Evolutionary conservation across 2,329 filamentous ascomycete species (phyloP), one percentile per base, ranked within the genome.

Genomic region (Pseudomassariella vexata): DNA sequence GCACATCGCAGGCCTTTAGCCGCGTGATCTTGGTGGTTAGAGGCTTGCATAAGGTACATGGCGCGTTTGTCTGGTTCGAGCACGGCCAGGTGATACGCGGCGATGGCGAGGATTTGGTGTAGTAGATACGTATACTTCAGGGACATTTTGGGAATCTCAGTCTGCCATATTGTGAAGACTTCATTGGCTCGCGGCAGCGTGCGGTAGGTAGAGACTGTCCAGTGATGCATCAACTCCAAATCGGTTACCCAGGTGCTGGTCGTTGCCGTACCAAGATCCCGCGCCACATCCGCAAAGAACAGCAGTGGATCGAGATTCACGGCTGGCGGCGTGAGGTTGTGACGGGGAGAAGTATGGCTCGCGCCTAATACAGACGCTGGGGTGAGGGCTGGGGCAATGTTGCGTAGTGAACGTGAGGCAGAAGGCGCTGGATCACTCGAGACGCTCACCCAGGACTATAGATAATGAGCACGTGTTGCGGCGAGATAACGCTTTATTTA

Each of bases 21-120:
- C 7, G 55, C 52, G 11, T 50, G 42, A 28, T 44, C 54, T 24
- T 58, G 56, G 15, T 59, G 56, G 7, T 55, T 50, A 2, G 54
- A 53, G 2, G 53, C 56, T 12, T 45, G 46, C 0, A 55, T 39
- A 1, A 43, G 38, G 23, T 51, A 50, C 12, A 33, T 32, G 17
- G 38, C 41, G 3, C 43, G 42, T 5, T 47, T 45, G 4, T 46
- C 40, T 3, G 53, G 50, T 2, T 45, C 29, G 1, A 56, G 35
- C 8, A 44, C 41, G 6, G 16, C 14, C 9, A 30, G 10, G 4
- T 10, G 11, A 21, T 17, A 17, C 11, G 17, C 12, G 7, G 30
- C 20, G 9, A 32, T 25, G 17, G 30, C 30, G 14, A 32, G 30
- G 17, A 32, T 15, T 17, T 32, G 30, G 14, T 32, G 30, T 17